A percentile compares a stretch with the other conserved stretches of the same genome.
phyloP scores from a whole-genome alignment of 192 early-diverging fungal species.

The Chytriomyces confervae region DNA sequence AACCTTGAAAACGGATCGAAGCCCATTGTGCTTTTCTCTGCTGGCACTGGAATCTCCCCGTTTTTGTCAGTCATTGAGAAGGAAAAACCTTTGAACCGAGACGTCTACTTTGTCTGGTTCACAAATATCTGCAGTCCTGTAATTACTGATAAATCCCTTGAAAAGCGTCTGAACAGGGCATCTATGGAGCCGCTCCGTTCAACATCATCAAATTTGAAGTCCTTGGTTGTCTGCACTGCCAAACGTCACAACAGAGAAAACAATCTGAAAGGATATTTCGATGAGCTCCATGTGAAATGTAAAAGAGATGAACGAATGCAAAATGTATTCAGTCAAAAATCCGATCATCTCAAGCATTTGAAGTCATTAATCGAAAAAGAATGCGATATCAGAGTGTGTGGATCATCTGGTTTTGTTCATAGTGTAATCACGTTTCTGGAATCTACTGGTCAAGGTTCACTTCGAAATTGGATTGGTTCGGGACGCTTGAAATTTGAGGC shows the following conservation, averaged over 20 bases:
- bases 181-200: not conserved
- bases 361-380: not conserved
- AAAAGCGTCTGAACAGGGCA: not conserved
- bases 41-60: not conserved
- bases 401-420: not conserved
- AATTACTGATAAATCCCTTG: not conserved
- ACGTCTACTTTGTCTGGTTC: not conserved
- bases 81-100: not conserved
- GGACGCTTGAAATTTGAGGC: not conserved
- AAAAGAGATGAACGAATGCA: not conserved
- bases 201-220: not conserved
- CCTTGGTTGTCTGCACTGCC: not conserved
- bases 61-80: not conserved
- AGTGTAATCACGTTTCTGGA: not conserved
- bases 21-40: not conserved
- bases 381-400: slow-evolving; percentile 1
- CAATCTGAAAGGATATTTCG: no score
- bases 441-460: not conserved
- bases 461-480: not conserved
- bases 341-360: not conserved
- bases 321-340: not conserved
- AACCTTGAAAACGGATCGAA: no score
- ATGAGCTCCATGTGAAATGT: not conserved
- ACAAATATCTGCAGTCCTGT: not conserved
- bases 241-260: no score